Evolutionary conservation across 2,329 filamentous ascomycete species (phyloP).

Genomic region (Herpotrichia juniperi): DNA sequence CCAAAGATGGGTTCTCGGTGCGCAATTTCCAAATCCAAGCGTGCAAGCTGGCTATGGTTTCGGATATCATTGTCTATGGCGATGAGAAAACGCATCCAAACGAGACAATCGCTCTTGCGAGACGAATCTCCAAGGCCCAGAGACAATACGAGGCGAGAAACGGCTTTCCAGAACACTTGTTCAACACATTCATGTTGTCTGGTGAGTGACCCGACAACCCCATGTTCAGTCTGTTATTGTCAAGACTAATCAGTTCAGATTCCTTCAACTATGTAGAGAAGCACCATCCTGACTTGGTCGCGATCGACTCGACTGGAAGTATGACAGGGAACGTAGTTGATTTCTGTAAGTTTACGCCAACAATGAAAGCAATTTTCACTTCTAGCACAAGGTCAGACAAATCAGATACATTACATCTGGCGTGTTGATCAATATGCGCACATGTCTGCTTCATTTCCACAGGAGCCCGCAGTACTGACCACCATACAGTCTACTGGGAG

Average conservation of each 20-base stretch:
- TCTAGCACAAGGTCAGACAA: too few relatives aligned
- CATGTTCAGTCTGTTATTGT: not conserved
- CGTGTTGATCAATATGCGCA: too few relatives aligned
- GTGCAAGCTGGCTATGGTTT: constrained; percentile 83
- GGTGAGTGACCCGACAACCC: constrained; percentile 50
- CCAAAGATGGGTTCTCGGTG: constrained; percentile 88
- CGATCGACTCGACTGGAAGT: constrained; percentile 73
- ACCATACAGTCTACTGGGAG: constrained; percentile 72
- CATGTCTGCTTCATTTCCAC: too few relatives aligned
- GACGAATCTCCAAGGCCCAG: constrained; percentile 76
- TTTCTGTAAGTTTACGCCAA: constrained; percentile 64
- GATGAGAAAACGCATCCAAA: constrained; percentile 68
- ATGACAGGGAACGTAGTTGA: constrained; percentile 81
- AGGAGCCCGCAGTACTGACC: too few relatives aligned
- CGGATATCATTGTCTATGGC: constrained; percentile 92
- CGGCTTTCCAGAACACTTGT: constrained; percentile 64
- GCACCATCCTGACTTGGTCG: constrained; percentile 71
- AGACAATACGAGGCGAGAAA: constrained; percentile 70
- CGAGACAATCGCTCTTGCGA: constrained; percentile 69
- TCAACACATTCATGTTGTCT: constrained; percentile 82
- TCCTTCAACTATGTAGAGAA: constrained; percentile 65
- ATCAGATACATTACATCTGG: too few relatives aligned
- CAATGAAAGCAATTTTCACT: constrained; percentile 1
- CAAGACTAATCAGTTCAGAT: constrained; percentile 28
- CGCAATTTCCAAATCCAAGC: constrained; percentile 97